phyloP scores from a whole-genome alignment of 2,329 filamentous ascomycete species.

The Gnomoniopsis smithogilvyi region DNA sequence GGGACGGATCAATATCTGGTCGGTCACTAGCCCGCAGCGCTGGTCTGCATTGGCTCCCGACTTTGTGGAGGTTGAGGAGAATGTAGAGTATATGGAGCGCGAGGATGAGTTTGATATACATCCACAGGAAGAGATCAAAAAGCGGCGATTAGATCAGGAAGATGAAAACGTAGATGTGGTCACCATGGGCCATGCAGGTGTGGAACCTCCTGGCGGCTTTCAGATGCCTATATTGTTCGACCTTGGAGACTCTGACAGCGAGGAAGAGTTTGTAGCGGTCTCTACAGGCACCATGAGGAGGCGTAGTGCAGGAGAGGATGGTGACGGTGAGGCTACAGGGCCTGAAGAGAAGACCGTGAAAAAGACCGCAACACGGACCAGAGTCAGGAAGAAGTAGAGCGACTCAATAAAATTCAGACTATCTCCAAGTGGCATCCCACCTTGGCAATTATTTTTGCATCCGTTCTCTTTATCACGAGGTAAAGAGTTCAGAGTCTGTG shows the following conservation, averaged over 20 bases:
- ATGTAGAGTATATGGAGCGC: conserved; percentile 90
- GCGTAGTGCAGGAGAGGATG: conserved; percentile 75
- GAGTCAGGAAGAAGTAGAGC: conserved; percentile 36
- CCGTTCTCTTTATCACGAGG: too few relatives aligned
- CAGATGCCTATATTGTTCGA: conserved; percentile 92
- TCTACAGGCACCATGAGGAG: conserved; percentile 80
- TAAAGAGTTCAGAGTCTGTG: too few relatives aligned
- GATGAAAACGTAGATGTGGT: conserved; percentile 93
- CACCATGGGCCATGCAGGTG: conserved; percentile 66
- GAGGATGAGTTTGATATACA: conserved; percentile 99
- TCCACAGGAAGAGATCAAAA: conserved; percentile 89
- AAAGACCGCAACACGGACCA: conserved; percentile 38
- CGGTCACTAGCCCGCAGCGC: conserved; percentile 88
- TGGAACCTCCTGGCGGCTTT: conserved; percentile 61
- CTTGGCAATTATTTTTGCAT: not conserved
- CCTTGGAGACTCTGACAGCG: conserved; percentile 89
- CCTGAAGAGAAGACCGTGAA: conserved; percentile 38
- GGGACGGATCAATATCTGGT: conserved; percentile 93
- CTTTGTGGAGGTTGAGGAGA: conserved; percentile 96
- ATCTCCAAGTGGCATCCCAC: not conserved
- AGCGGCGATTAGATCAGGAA: conserved; percentile 83
- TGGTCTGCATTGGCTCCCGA: conserved; percentile 97
- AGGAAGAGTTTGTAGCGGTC: conserved; percentile 76
- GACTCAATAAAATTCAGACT: not conserved
- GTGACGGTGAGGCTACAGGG: conserved; percentile 55